These are phyloP conservation scores for Monilinia polystroma DNA, from an alignment of 2,329 filamentous ascomycete species.

Conservation along the genomic window DNA sequence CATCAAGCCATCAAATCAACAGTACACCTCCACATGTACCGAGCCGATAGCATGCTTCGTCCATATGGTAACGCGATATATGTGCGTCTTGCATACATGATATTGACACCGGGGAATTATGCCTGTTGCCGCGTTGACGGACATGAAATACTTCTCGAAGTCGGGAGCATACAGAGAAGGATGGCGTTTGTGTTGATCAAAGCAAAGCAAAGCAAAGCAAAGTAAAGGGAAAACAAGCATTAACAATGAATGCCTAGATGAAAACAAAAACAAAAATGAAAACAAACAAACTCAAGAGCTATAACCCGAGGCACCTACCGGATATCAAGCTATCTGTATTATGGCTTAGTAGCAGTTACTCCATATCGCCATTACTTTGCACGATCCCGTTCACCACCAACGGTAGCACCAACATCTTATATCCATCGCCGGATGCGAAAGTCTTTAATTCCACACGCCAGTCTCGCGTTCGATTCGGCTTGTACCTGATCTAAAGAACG, in stretches of 20 bases:
- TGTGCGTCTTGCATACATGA: background rate
- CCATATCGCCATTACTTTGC: background rate
- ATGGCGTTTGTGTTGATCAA: background rate
- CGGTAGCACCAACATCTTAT: no score
- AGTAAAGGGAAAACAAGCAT: no score
- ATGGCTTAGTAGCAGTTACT: background rate
- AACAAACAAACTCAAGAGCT: background rate
- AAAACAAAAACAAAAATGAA: no score
- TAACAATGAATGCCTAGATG: no score
- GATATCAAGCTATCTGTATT: background rate
- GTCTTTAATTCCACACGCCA: background rate
- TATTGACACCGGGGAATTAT: background rate
- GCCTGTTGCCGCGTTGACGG: background rate
- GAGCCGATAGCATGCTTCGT: background rate
- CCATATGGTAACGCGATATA: conserved; percentile 11
- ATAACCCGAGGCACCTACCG: background rate
- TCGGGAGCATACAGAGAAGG: background rate
- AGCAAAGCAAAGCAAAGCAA: background rate
- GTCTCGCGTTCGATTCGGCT: background rate
- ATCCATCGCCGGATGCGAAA: background rate
- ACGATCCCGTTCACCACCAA: no score
- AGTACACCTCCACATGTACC: background rate
- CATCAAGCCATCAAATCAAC: background rate
- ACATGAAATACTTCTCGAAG: conserved; percentile 13
- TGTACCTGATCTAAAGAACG: background rate